Percentiles rank a stretch among this genome's conserved stretches.
Conservation (phyloP, 1,139 yeast species). For the Hemisphaericaspora lyxosophila region DNA sequence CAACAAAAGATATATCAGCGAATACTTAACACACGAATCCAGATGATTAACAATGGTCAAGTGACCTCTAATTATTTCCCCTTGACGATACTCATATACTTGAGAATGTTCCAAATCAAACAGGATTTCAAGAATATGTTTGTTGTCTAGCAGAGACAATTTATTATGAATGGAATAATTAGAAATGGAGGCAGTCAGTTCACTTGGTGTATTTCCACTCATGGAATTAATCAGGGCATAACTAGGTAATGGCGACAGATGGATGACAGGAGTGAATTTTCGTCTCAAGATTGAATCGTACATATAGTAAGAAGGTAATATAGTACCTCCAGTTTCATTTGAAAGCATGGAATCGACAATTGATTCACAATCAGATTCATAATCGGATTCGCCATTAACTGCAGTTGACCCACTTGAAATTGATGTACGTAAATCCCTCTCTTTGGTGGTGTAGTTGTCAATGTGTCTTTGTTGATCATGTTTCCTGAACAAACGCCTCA, state of each 20-base stretch:
- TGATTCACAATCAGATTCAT: not conserved
- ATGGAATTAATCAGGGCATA: constrained; percentile 4
- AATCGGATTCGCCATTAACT: not conserved
- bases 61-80: constrained; percentile 9
- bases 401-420: not conserved
- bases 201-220: not conserved
- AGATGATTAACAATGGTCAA: not conserved
- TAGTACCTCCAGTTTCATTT: constrained; percentile 2
- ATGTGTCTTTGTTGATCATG: not conserved
- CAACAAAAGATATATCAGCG: constrained; percentile 10
- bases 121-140: not conserved
- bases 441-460: not conserved
- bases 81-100: constrained; percentile 8
- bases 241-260: constrained; percentile 7
- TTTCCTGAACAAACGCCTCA: not conserved
- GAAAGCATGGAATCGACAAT: not conserved
- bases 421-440: not conserved
- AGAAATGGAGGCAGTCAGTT: constrained; percentile 4
- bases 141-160: constrained; percentile 1
- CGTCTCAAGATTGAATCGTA: constrained; percentile 7
- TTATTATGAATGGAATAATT: constrained; percentile 3
- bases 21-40: constrained; percentile 3
- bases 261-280: constrained; percentile 2
- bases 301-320: constrained; percentile 14
- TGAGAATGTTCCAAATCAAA: constrained; percentile 1